Evolutionary conservation across 768 basidiomycete species (phyloP).

Genomic region (Lactarius pseudohatsudake): DNA sequence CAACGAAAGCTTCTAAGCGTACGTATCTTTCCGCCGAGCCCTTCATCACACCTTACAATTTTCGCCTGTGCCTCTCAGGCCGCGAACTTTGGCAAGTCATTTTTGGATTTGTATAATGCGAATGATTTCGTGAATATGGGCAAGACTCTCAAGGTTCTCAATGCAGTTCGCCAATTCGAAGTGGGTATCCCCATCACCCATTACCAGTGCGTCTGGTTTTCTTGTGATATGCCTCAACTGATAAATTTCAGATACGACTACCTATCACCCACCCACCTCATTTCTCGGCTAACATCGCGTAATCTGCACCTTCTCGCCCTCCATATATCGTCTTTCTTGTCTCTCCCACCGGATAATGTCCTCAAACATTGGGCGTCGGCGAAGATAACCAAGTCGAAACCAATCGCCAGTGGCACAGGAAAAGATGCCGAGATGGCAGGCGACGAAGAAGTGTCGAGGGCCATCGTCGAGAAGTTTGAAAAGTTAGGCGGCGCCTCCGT

Average conservation of each 20-base stretch:
- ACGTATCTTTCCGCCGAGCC: slow-evolving; percentile 29
- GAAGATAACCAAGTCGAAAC: slow-evolving; percentile 77
- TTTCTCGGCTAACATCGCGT: slow-evolving; percentile 79
- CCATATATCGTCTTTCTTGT: slow-evolving; percentile 81
- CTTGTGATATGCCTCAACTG: slow-evolving; percentile 3
- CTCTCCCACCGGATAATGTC: slow-evolving; percentile 81
- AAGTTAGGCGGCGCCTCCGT: slow-evolving; percentile 75
- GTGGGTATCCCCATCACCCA: slow-evolving; percentile 93
- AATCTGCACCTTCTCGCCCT: slow-evolving; percentile 91
- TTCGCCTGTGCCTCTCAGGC: slow-evolving; percentile 51
- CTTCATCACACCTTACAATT: slow-evolving; percentile 2
- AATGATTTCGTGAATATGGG: slow-evolving; percentile 92
- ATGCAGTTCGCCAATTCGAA: slow-evolving; percentile 88
- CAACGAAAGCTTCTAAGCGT: slow-evolving; percentile 85
- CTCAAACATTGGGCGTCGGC: slow-evolving; percentile 95
- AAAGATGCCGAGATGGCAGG: slow-evolving; percentile 56
- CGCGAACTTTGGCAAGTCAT: slow-evolving; percentile 95
- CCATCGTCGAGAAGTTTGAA: slow-evolving; percentile 90
- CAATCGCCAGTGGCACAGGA: slow-evolving; percentile 52
- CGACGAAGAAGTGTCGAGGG: slow-evolving; percentile 75
- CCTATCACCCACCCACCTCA: slow-evolving; percentile 75
- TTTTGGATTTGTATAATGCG: slow-evolving; percentile 90
- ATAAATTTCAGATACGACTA: slow-evolving; percentile 64
- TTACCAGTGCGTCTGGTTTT: slow-evolving; percentile 61
- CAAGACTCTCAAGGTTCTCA: slow-evolving; percentile 88